Evolutionary conservation across 306 rosid genomes (phyloP).

Genomic region (Phaseolus lunatus): DNA sequence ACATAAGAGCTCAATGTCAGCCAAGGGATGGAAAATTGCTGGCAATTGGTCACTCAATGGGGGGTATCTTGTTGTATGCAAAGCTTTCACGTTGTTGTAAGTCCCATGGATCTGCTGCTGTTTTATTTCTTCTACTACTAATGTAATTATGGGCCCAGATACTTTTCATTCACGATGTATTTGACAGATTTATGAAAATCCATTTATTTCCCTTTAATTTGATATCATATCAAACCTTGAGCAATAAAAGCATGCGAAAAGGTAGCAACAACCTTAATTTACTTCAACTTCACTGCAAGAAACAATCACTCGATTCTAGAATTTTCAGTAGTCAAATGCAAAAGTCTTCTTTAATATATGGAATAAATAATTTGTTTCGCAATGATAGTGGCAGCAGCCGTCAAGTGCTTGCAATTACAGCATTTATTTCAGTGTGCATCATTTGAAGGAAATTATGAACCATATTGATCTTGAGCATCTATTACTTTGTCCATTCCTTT

Average conservation of each 20-base stretch:
- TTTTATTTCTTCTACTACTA: slow-evolving; percentile 28
- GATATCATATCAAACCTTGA: not conserved
- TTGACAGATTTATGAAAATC: slow-evolving; percentile 10
- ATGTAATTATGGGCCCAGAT: slow-evolving; percentile 5
- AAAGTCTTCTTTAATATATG: not conserved
- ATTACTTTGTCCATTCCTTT: slow-evolving; percentile 11
- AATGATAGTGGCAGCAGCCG: not conserved
- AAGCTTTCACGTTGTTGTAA: slow-evolving; percentile 72
- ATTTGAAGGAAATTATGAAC: slow-evolving; percentile 6
- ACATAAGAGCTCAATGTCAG: slow-evolving; percentile 71
- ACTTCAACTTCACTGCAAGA: not conserved
- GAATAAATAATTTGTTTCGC: not conserved
- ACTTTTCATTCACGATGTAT: not conserved
- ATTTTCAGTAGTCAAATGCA: slow-evolving; percentile 13
- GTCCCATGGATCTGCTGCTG: slow-evolving; percentile 49
- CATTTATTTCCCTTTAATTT: too few relatives aligned
- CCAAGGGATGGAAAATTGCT: slow-evolving; percentile 83
- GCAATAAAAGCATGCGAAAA: not conserved
- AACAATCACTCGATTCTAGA: slow-evolving; percentile 7
- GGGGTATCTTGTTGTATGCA: slow-evolving; percentile 91
- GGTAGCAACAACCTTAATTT: slow-evolving; percentile 15
- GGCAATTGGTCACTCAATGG: slow-evolving; percentile 97
- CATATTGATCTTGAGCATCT: slow-evolving; percentile 16
- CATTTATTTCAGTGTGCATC: too few relatives aligned
- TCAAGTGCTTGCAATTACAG: not conserved